phyloP scores from a whole-genome alignment of 202 grass and related monocot species.

The Miscanthus sacchariflorus region DNA sequence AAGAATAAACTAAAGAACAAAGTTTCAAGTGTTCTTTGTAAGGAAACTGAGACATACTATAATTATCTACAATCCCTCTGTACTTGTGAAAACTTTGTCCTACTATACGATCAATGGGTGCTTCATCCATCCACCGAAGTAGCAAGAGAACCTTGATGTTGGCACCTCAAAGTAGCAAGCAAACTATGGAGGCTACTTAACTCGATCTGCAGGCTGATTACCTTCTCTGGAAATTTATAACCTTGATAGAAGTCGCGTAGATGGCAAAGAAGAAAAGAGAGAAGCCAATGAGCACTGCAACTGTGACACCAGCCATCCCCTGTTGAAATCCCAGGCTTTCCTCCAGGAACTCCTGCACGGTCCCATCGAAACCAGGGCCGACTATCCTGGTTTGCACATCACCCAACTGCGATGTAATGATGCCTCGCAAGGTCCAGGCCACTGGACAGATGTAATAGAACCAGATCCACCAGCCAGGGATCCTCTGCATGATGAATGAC shows the following conservation, averaged over 20 bases:
- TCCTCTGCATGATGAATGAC: slow-evolving; percentile 44
- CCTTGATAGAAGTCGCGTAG: slow-evolving; percentile 65
- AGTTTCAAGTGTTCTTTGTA: background rate
- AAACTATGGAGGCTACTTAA: background rate
- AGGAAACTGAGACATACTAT: background rate
- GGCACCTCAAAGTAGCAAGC: background rate
- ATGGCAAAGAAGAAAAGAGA: slow-evolving; percentile 58
- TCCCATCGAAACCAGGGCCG: slow-evolving; percentile 68
- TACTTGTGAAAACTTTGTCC: background rate
- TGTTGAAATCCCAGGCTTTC: slow-evolving; percentile 52
- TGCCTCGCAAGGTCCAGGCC: slow-evolving; percentile 75
- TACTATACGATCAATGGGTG: background rate
- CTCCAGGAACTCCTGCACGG: slow-evolving; percentile 65
- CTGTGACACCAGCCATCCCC: slow-evolving; percentile 51
- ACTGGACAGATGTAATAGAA: slow-evolving; percentile 87
- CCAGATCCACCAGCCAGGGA: slow-evolving; percentile 86
- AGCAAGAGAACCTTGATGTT: background rate
- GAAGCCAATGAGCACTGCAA: slow-evolving; percentile 58
- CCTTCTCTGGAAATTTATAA: slow-evolving; percentile 71
- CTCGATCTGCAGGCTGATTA: background rate
- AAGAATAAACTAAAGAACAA: background rate
- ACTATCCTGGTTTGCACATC: slow-evolving; percentile 64
- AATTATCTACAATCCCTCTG: background rate
- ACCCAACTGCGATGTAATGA: slow-evolving; percentile 77
- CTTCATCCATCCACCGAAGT: background rate